These are phyloP conservation scores for Pseudotulostoma volvatum DNA, from an alignment of 495 filamentous ascomycete species.

Conservation along the genomic window DNA sequence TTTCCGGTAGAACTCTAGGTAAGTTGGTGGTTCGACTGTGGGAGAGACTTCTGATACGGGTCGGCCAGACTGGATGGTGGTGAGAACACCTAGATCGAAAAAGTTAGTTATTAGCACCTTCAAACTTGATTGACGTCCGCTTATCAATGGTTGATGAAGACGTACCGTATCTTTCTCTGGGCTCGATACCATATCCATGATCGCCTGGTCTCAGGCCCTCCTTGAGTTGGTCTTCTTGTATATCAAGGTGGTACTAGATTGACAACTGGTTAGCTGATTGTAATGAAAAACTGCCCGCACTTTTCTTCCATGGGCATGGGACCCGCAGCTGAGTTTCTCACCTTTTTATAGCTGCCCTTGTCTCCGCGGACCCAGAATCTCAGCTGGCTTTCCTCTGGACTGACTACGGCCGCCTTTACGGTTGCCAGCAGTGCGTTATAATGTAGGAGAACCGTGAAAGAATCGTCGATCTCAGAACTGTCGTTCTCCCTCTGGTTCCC, in stretches of 20 bases:
- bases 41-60: conserved; percentile 30
- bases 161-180: conserved; percentile 33
- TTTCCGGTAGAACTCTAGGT: conserved; percentile 53
- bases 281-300: too few relatives aligned
- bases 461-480: conserved; percentile 46
- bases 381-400: conserved; percentile 52
- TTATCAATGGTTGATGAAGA: neutral
- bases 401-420: conserved; percentile 54
- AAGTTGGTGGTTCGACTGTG: conserved; percentile 54
- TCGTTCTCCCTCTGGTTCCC: conserved; percentile 45
- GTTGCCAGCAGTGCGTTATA: conserved; percentile 47
- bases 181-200: conserved; percentile 49
- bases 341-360: conserved; percentile 69
- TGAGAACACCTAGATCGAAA: conserved; percentile 19
- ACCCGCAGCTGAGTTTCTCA: conserved; percentile 8
- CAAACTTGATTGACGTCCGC: neutral
- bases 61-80: conserved; percentile 27
- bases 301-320: neutral
- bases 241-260: conserved; percentile 57
- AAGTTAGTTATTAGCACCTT: conserved; percentile 1
- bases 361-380: conserved; percentile 70
- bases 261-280: conserved; percentile 16
- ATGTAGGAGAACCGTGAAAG: conserved; percentile 49
- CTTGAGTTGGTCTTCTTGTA: conserved; percentile 69
- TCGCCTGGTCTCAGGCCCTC: conserved; percentile 50